Evolutionary conservation across 306 rosid species (phyloP), one percentile per base, ranked within the genome.

Genomic region (Corylus avellana): DNA sequence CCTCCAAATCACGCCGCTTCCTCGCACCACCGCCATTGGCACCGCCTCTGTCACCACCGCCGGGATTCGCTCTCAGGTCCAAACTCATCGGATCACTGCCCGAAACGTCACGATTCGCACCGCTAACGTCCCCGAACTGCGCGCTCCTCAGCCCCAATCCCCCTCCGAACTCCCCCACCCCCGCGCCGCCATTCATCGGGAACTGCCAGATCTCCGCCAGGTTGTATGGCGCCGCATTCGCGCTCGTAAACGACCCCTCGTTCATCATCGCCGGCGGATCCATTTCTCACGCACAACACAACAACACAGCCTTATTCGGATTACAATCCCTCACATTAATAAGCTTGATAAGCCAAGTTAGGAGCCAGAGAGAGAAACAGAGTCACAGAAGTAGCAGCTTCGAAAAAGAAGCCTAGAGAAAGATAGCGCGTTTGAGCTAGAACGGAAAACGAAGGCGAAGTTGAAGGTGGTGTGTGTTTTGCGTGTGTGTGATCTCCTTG

Each of bases 161-260:
- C 56, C 84, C 86, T 5, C 81, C 93, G 9, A 89, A 44, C 1
- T 88, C 88, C 3, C 72, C 87, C 25, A 68, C 78, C 1, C 12
- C 51, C 2, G n/a, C 67, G 7, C 77, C 79, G 77, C 80, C 72
- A 47, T 75, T 85, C 74, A 89, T 69, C 18, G 91, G 91, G 29
- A 87, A 85, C 27, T 75, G 89, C 98, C 97, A 94, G 95, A 91
- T 91, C 96, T 92, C 95, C 3, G 94, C 12, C 4, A 88, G 79
- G 78, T 88, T 89, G 78, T 1, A 90, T 66, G 96, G 54, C 80
- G 86, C 16, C 73, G 86, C 78, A 87, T 79, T 89, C 46, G 87
- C 68, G 75, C 87, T 86, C 11, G 92, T 74, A 66, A 80, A 91
- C 55, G 88, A 76, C 18, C 50, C 82, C 49, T 63, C 87, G 83